A percentile compares a stretch with the other conserved stretches of the same genome.
Conservation (phyloP, 2,329 filamentous ascomycete species). For the Fusarium nodosum region DNA sequence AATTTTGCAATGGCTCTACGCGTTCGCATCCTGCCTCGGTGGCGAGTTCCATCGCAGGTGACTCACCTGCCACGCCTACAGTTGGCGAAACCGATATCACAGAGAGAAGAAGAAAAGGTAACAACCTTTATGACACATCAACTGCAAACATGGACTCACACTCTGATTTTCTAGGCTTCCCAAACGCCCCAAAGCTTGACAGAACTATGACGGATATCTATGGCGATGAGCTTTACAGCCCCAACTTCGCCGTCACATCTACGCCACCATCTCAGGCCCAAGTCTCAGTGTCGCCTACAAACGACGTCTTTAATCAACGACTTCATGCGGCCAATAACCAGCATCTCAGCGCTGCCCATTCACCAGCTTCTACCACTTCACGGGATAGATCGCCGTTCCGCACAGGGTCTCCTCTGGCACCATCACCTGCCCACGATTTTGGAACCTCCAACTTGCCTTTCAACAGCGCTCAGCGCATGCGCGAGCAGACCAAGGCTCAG, state of each 20-base stretch:
- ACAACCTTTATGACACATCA: constrained; percentile 43
- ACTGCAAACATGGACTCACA: constrained; percentile 69
- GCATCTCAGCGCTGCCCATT: constrained; percentile 72
- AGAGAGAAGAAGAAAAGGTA: constrained; percentile 69
- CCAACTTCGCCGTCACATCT: constrained; percentile 71
- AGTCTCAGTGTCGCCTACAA: constrained; percentile 62
- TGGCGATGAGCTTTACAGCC: constrained; percentile 86
- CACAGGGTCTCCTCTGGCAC: constrained; percentile 74
- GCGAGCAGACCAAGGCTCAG: constrained; percentile 72
- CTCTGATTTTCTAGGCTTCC: constrained; percentile 61
- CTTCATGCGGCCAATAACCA: constrained; percentile 84
- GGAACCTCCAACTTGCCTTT: constrained; percentile 52
- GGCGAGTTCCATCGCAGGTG: constrained; percentile 69
- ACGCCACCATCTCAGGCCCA: constrained; percentile 64
- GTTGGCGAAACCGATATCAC: constrained; percentile 64
- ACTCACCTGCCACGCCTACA: constrained; percentile 71
- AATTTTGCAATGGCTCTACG: constrained; percentile 58
- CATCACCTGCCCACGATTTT: constrained; percentile 61
- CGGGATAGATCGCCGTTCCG: constrained; percentile 87
- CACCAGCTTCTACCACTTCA: constrained; percentile 62
- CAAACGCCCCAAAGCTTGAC: constrained; percentile 79
- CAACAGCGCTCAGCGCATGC: constrained; percentile 69
- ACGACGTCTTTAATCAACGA: constrained; percentile 78
- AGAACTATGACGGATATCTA: constrained; percentile 89
- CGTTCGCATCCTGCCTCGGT: constrained; percentile 68